Conservation (phyloP, 2,329 filamentous ascomycete species). For the Talaromyces sp. region DNA sequence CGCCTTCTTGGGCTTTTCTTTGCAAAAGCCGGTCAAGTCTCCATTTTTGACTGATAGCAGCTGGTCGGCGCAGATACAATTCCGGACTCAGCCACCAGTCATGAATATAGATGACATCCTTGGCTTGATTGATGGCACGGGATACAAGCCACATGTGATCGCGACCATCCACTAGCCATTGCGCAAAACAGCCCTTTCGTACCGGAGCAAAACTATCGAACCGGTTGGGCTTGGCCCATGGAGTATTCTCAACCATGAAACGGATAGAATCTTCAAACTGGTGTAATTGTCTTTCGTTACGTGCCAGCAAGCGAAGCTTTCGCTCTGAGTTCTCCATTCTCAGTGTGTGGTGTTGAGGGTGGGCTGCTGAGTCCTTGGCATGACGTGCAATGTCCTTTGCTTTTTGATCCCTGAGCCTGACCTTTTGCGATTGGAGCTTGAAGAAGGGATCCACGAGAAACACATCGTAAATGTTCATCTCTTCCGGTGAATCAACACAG, state of each 20-base stretch:
- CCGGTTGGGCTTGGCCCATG: slow-evolving; percentile 78
- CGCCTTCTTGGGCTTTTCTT: slow-evolving; percentile 86
- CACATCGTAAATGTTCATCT: slow-evolving; percentile 98
- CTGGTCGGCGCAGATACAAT: slow-evolving; percentile 87
- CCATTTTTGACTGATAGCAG: slow-evolving; percentile 97
- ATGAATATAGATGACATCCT: slow-evolving; percentile 97
- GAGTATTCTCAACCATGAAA: slow-evolving; percentile 77
- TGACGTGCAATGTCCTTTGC: slow-evolving; percentile 62
- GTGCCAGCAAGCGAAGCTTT: slow-evolving; percentile 83
- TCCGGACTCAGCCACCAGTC: slow-evolving; percentile 99
- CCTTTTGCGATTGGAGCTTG: slow-evolving; percentile 69
- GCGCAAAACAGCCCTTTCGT: slow-evolving; percentile 78
- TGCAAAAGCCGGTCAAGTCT: slow-evolving; percentile 89
- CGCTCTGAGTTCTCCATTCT: slow-evolving; percentile 89
- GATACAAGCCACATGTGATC: slow-evolving; percentile 99
- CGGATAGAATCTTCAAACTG: slow-evolving; percentile 93
- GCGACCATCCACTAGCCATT: slow-evolving; percentile 93
- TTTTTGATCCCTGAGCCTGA: slow-evolving; percentile 49
- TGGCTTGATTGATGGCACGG: slow-evolving; percentile 91
- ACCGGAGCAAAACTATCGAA: slow-evolving; percentile 95
- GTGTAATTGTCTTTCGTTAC: slow-evolving; percentile 81
- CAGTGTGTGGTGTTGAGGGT: slow-evolving; percentile 75
- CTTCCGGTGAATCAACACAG: slow-evolving; percentile 96
- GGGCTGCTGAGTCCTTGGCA: slow-evolving; percentile 59
- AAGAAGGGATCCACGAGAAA: slow-evolving; percentile 94